Conservation (phyloP, 441 rosid genomes). For the Viola pubescens region DNA sequence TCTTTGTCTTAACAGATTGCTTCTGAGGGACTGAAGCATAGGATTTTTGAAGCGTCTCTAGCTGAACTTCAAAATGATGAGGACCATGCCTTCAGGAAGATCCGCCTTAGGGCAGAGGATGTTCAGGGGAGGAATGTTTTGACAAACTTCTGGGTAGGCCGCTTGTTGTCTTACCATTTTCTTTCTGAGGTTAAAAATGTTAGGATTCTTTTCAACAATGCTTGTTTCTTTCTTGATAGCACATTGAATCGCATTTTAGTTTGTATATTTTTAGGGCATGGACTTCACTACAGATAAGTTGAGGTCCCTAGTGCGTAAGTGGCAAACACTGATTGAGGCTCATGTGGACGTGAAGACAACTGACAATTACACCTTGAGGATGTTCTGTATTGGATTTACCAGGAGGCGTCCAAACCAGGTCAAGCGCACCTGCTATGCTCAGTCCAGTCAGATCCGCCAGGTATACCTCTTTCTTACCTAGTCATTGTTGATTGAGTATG, state of each 20-base stretch:
- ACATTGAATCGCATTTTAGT: background rate
- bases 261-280: constrained; percentile 33
- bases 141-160: constrained; percentile 77
- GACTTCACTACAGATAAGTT: constrained; percentile 70
- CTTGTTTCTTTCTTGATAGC: background rate
- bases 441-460: constrained; percentile 75
- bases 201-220: too few species aligned
- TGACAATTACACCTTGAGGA: constrained; percentile 59
- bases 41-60: constrained; percentile 68
- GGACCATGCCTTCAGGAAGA: constrained; percentile 70
- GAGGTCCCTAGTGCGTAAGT: constrained; percentile 71
- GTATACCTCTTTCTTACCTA: constrained; percentile 14
- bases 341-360: constrained; percentile 86
- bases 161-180: background rate
- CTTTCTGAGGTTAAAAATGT: too few species aligned
- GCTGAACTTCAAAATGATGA: constrained; percentile 77
- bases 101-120: constrained; percentile 79
- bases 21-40: constrained; percentile 76
- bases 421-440: constrained; percentile 80
- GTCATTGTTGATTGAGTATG: background rate
- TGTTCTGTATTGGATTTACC: constrained; percentile 85
- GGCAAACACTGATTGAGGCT: constrained; percentile 89
- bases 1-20: constrained; percentile 48
- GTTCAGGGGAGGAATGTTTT: constrained; percentile 81
- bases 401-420: constrained; percentile 79